A percentile compares a stretch with the other conserved stretches of the same genome.
Conservation (phyloP, 352 stramenopile genomes). For the Blastocystis sp. region DNA sequence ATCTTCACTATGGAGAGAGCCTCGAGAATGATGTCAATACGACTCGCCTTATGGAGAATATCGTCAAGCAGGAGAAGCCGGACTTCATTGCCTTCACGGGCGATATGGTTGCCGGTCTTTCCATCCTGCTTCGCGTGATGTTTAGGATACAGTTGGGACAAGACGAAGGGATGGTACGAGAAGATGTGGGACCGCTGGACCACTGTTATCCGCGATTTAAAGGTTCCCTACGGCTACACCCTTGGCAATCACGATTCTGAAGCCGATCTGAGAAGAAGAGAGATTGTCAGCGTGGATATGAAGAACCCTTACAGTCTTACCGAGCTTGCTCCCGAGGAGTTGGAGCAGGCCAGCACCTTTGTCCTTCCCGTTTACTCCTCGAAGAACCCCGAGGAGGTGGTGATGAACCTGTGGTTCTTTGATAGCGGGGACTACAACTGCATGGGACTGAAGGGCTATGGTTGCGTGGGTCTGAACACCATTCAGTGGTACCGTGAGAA, state of each 20-base stretch:
- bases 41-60: slow-evolving; percentile 44
- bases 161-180: slow-evolving; percentile 60
- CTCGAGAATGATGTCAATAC: slow-evolving; percentile 58
- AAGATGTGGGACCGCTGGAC: slow-evolving; percentile 64
- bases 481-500: slow-evolving; percentile 58
- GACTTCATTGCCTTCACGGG: slow-evolving; percentile 68
- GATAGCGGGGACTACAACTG: slow-evolving; percentile 67
- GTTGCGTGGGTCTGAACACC: slow-evolving; percentile 32
- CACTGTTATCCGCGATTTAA: slow-evolving; percentile 30
- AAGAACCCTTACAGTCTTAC: slow-evolving; percentile 46
- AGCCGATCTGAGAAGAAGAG: slow-evolving; percentile 46
- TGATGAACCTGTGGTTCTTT: slow-evolving; percentile 70
- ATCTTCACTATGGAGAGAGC: slow-evolving; percentile 66
- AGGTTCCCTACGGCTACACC: slow-evolving; percentile 59
- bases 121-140: neutral
- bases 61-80: slow-evolving; percentile 39
- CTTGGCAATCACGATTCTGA: slow-evolving; percentile 70
- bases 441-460: slow-evolving; percentile 62
- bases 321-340: neutral
- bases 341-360: slow-evolving; percentile 36
- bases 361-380: slow-evolving; percentile 64
- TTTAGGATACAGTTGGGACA: slow-evolving; percentile 66
- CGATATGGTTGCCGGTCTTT: slow-evolving; percentile 62
- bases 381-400: slow-evolving; percentile 45
- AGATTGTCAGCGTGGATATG: slow-evolving; percentile 65